Conservation (phyloP, 148 eudicot species). For the Limonium bicolor region DNA sequence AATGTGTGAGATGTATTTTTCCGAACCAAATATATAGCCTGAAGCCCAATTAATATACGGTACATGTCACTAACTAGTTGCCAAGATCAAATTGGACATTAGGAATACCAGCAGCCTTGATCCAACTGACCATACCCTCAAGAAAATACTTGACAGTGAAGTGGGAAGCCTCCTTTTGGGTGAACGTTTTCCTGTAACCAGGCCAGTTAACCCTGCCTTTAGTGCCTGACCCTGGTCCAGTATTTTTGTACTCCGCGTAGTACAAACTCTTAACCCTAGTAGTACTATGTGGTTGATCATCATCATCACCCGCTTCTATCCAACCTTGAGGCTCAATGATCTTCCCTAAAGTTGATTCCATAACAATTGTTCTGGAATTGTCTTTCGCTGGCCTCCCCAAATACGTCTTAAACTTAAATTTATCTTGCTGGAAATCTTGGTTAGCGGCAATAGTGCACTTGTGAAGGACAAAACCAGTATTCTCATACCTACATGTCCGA, state of each 20-base stretch:
- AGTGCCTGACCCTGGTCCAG: slow-evolving; percentile 37
- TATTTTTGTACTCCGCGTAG: slow-evolving; percentile 49
- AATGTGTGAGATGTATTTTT: too few relatives aligned
- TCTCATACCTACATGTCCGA: slow-evolving; percentile 26
- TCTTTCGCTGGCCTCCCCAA: slow-evolving; percentile 75
- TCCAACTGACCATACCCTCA: slow-evolving; percentile 40
- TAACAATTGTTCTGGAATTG: slow-evolving; percentile 49
- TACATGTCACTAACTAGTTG: too few relatives aligned
- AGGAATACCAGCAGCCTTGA: slow-evolving; percentile 8
- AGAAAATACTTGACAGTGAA: slow-evolving; percentile 46
- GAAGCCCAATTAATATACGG: too few relatives aligned
- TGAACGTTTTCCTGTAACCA: slow-evolving; percentile 33
- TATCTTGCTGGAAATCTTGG: slow-evolving; percentile 18
- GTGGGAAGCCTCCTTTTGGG: slow-evolving; percentile 31
- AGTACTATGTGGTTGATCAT: slow-evolving; percentile 14
- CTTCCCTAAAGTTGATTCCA: slow-evolving; percentile 46
- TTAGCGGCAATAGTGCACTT: slow-evolving; percentile 40
- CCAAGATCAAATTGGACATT: slow-evolving; percentile 12
- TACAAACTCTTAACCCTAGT: slow-evolving; percentile 29
- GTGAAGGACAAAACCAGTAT: slow-evolving; percentile 50
- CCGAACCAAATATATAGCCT: too few relatives aligned
- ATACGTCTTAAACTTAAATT: slow-evolving; percentile 30
- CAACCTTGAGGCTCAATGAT: slow-evolving; percentile 59
- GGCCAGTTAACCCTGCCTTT: slow-evolving; percentile 51
- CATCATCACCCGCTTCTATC: slow-evolving; percentile 32